Conservation (phyloP, 768 basidiomycete species). For the Rhodosporidiobolus sp. region DNA sequence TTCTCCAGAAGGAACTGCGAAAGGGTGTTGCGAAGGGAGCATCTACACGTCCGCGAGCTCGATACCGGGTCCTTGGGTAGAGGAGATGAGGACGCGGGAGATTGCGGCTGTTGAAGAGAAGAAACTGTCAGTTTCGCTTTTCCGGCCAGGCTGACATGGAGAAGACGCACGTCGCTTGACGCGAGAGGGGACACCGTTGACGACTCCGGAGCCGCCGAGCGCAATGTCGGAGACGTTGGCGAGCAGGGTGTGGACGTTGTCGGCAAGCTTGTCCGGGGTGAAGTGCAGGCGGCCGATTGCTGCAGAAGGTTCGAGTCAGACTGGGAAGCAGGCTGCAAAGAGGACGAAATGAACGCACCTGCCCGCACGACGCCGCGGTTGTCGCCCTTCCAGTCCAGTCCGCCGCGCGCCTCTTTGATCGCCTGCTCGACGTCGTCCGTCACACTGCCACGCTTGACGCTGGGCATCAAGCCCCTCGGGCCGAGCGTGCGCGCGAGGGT, state of each 20-base stretch:
- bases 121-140: background rate
- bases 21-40: background rate
- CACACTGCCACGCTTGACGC: conserved; percentile 87
- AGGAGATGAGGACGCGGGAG: conserved; percentile 76
- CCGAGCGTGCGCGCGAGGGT: conserved; percentile 69
- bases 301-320: background rate
- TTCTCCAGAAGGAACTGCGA: background rate
- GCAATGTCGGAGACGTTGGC: conserved; percentile 44
- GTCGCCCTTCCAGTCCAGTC: conserved; percentile 91
- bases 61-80: conserved; percentile 83
- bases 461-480: conserved; percentile 92
- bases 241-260: conserved; percentile 74
- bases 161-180: conserved; percentile 55
- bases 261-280: conserved; percentile 68
- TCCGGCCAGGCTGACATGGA: too few species aligned
- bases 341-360: conserved; percentile 51
- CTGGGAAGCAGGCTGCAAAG: background rate
- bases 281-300: conserved; percentile 62
- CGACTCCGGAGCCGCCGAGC: conserved; percentile 57
- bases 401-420: conserved; percentile 72
- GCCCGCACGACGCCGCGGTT: conserved; percentile 77
- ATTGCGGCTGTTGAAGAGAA: conserved; percentile 64
- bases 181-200: conserved; percentile 55
- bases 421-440: conserved; percentile 82
- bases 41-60: conserved; percentile 64